A percentile compares a stretch with the other conserved stretches of the same genome.
phyloP scores from a whole-genome alignment of 164 flowering plant genomes.

The Dillenia turbinata region DNA sequence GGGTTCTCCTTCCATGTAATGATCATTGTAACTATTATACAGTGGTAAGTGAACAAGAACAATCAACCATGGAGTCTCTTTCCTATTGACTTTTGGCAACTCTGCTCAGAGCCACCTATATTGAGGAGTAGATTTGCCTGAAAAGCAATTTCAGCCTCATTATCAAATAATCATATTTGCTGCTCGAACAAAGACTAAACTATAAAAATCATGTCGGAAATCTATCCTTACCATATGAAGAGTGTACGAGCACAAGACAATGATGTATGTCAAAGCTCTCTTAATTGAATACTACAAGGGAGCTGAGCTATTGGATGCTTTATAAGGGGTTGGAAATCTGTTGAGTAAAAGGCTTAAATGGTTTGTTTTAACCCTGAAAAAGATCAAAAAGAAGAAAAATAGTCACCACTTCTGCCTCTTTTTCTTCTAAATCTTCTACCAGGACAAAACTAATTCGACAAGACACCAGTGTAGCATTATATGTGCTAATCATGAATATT shows the following conservation, averaged over 20 bases:
- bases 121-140: constrained; percentile 65
- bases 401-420: neutral
- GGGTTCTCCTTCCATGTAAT: constrained; percentile 73
- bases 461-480: no score
- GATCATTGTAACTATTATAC: constrained; percentile 58
- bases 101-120: constrained; percentile 51
- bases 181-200: neutral
- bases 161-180: constrained; percentile 1
- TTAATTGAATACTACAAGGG: constrained; percentile 39
- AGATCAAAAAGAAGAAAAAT: neutral
- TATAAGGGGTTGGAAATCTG: constrained; percentile 26
- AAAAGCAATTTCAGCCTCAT: neutral
- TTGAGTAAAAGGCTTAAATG: constrained; percentile 29
- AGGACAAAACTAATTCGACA: no score
- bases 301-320: constrained; percentile 20
- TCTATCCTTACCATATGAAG: constrained; percentile 25
- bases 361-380: constrained; percentile 26
- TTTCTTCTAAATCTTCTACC: no score
- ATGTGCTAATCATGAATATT: no score
- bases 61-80: constrained; percentile 63
- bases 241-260: constrained; percentile 32
- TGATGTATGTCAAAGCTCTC: constrained; percentile 34
- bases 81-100: constrained; percentile 55
- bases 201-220: no score
- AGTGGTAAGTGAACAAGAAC: constrained; percentile 55